A percentile compares a stretch with the other conserved stretches of the same genome.
phyloP scores from a whole-genome alignment of 2,329 filamentous ascomycete species.

The Nemania sp. region DNA sequence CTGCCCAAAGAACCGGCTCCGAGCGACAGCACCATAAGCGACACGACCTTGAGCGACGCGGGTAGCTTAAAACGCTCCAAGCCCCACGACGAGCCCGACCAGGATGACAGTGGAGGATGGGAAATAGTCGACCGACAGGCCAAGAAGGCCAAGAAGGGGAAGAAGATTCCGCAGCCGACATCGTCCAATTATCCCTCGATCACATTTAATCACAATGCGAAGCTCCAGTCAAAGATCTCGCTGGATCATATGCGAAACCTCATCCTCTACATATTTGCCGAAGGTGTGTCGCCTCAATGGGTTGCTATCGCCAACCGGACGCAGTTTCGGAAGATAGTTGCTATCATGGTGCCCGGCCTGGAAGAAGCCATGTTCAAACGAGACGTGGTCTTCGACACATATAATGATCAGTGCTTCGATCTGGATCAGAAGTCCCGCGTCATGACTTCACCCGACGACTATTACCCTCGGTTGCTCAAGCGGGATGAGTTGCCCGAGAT shows the following conservation, averaged over 20 bases:
- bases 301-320: slow-evolving; percentile 64
- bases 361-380: slow-evolving; percentile 87
- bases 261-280: slow-evolving; percentile 68
- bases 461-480: slow-evolving; percentile 58
- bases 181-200: slow-evolving; percentile 63
- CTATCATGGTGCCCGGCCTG: slow-evolving; percentile 88
- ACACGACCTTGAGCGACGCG: slow-evolving; percentile 25
- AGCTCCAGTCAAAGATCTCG: slow-evolving; percentile 64
- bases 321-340: slow-evolving; percentile 76
- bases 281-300: slow-evolving; percentile 67
- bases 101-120: slow-evolving; percentile 49
- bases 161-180: slow-evolving; percentile 61
- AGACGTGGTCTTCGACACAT: slow-evolving; percentile 52
- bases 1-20: slow-evolving; percentile 27
- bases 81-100: slow-evolving; percentile 50
- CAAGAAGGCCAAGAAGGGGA: slow-evolving; percentile 55
- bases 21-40: slow-evolving; percentile 26
- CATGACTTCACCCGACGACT: slow-evolving; percentile 59
- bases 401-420: slow-evolving; percentile 43
- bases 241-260: slow-evolving; percentile 65
- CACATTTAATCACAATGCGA: slow-evolving; percentile 58
- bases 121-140: slow-evolving; percentile 55
- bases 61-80: slow-evolving; percentile 53
- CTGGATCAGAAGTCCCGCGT: slow-evolving; percentile 41
- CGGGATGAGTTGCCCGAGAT: slow-evolving; percentile 55